Conservation (phyloP, 805 yeast species). For the Saccharomycopsis fermentans region DNA sequence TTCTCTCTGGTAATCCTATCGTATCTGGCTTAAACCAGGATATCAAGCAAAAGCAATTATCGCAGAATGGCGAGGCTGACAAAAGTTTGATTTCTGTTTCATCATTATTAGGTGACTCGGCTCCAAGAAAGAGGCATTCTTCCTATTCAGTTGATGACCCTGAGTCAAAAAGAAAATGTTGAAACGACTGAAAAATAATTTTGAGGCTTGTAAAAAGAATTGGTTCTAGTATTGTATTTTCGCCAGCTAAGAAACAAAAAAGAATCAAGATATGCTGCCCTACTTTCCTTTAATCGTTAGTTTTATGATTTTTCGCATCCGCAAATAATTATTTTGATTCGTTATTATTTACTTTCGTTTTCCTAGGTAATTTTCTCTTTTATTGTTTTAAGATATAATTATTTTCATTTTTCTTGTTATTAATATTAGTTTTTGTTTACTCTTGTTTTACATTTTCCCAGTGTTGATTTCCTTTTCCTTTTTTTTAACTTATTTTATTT, state of each 20-base stretch:
- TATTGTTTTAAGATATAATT: too few relatives aligned
- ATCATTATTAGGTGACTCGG: neutral
- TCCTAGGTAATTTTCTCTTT: too few relatives aligned
- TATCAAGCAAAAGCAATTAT: neutral
- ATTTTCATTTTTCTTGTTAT: neutral
- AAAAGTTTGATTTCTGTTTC: neutral
- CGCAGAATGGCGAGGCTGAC: neutral
- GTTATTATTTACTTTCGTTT: too few relatives aligned
- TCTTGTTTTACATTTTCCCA: neutral
- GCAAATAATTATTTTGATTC: too few relatives aligned
- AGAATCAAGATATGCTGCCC: too few relatives aligned
- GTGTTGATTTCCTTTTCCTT: neutral
- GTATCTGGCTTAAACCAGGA: neutral
- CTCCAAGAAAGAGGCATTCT: neutral
- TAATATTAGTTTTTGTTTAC: neutral
- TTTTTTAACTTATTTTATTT: neutral
- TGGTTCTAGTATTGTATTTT: neutral
- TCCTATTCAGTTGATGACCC: neutral
- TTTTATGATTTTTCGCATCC: too few relatives aligned
- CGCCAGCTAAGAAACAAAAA: too few relatives aligned
- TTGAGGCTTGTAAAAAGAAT: neutral
- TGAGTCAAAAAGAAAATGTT: neutral
- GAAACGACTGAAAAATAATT: neutral
- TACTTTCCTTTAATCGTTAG: too few relatives aligned
- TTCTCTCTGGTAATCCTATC: neutral